Conservation (phyloP, 2,329 filamentous ascomycete genomes). For the Arthrobotrys entomopaga region DNA sequence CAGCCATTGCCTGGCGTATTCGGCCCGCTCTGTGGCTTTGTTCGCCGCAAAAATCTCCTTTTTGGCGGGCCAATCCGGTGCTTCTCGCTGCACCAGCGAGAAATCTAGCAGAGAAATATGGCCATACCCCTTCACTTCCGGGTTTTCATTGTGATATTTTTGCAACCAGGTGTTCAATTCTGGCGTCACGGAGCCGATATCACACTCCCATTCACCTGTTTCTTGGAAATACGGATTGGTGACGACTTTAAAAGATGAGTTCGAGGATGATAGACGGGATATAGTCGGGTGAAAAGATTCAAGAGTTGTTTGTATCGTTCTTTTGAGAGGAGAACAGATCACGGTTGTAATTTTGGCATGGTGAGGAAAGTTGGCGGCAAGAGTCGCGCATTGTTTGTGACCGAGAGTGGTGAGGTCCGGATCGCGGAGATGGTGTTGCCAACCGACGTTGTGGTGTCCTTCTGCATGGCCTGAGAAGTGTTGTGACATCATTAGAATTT, state of each 20-base stretch:
- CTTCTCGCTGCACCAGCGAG: conserved; percentile 3
- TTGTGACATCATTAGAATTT: not conserved
- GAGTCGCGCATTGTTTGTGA: conserved; percentile 55
- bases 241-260: conserved; percentile 58
- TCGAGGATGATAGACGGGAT: conserved; percentile 48
- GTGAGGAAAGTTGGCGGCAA: conserved; percentile 53
- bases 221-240: conserved; percentile 60
- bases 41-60: conserved; percentile 14
- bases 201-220: conserved; percentile 59
- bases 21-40: conserved; percentile 9
- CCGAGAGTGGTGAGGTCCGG: conserved; percentile 56
- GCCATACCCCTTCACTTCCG: conserved; percentile 1
- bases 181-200: conserved; percentile 59
- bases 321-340: conserved; percentile 60
- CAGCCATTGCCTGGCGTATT: conserved; percentile 18
- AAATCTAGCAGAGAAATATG: conserved; percentile 18
- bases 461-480: conserved; percentile 55
- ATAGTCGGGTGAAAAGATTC: conserved; percentile 58
- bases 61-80: conserved; percentile 33
- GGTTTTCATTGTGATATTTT: not conserved
- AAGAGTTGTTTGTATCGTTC: conserved; percentile 61
- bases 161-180: conserved; percentile 3
- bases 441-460: conserved; percentile 57
- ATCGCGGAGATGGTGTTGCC: conserved; percentile 55
- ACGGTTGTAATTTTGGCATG: conserved; percentile 57